Evolutionary conservation across 441 rosid species (phyloP), one percentile per base, ranked within the genome.

Genomic region (Brassica balearica): DNA sequence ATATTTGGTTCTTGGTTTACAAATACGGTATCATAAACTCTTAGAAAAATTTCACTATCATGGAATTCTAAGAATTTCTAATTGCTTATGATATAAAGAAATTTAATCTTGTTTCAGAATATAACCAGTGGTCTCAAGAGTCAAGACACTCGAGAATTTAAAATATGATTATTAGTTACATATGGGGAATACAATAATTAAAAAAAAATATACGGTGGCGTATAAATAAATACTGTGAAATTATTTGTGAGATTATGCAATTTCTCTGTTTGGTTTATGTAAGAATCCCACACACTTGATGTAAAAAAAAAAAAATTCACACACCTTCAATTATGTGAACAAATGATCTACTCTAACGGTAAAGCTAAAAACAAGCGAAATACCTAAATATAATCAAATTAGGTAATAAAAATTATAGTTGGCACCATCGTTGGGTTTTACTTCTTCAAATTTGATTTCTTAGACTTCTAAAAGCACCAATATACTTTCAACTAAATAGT

Each of bases 351-450:
- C 27, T 14, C 32, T 38, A 65, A 71, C 53, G 22, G 20, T 59
- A 17, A 58, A 77, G 61, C 76, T 65, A 71, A 19, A 77, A 77
- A 77, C 76, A 14, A 41, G 72, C n/a, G n/a, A 41, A 41, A 11
- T 11, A 11, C n/a, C 48, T 41, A 41, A 41, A 10, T 41, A 41
- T 41, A 41, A 41, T 41, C 11, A 41, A 3, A 41, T 41, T 41
- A 10, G 6, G 59, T 7, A 27, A 15, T 11, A 0, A 36, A n/a
- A 48, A 32, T 11, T 15, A 8, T 23, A 41, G 23, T 64, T 8
- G 65, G 17, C 56, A 6, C 56, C 56, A 48, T 51, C 58, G 6
- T 51, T 51, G 19, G 19, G 3, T 51, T 14, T 51, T 51, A 51
- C 58, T 51, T 51, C 58, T 51, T 51, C 19, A 48, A 48, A 12